phyloP scores from a whole-genome alignment of 345 rosid genomes.

The Microthlaspi erraticum region DNA sequence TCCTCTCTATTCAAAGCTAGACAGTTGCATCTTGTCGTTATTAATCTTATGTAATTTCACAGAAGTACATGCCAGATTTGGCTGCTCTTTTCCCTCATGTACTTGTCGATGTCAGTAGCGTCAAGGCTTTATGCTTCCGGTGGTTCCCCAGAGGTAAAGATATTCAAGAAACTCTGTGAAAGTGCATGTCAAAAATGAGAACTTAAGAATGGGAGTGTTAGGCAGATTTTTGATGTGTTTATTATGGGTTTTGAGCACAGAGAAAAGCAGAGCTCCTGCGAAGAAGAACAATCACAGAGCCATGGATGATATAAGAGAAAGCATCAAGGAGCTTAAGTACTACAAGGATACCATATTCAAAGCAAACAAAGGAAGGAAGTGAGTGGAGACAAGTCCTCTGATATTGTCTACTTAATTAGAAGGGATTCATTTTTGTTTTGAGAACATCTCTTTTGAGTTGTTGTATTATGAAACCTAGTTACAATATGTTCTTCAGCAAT shows the following conservation, averaged over 20 bases:
- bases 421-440: slow-evolving; percentile 10
- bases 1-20: slow-evolving; percentile 4
- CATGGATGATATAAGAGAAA: slow-evolving; percentile 87
- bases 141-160: slow-evolving; percentile 77
- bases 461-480: slow-evolving; percentile 8
- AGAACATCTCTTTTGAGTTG: not conserved
- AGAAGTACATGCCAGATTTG: slow-evolving; percentile 91
- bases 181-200: not conserved
- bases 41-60: slow-evolving; percentile 36
- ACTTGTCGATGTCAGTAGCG: slow-evolving; percentile 88
- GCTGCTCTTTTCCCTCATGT: slow-evolving; percentile 76
- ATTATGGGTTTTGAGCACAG: slow-evolving; percentile 49
- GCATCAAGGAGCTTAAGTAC: slow-evolving; percentile 76
- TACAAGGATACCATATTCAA: slow-evolving; percentile 79
- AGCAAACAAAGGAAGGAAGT: slow-evolving; percentile 48
- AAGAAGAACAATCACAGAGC: slow-evolving; percentile 83
- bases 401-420: not conserved
- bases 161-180: not conserved
- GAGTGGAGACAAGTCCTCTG: slow-evolving; percentile 25
- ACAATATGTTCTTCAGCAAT: slow-evolving; percentile 3
- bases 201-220: not conserved
- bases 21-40: slow-evolving; percentile 56
- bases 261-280: slow-evolving; percentile 62
- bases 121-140: slow-evolving; percentile 73
- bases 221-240: slow-evolving; percentile 7